These are phyloP conservation scores for Scleroderma citrinum DNA, from an alignment of 768 basidiomycete species.

Conservation along the genomic window DNA sequence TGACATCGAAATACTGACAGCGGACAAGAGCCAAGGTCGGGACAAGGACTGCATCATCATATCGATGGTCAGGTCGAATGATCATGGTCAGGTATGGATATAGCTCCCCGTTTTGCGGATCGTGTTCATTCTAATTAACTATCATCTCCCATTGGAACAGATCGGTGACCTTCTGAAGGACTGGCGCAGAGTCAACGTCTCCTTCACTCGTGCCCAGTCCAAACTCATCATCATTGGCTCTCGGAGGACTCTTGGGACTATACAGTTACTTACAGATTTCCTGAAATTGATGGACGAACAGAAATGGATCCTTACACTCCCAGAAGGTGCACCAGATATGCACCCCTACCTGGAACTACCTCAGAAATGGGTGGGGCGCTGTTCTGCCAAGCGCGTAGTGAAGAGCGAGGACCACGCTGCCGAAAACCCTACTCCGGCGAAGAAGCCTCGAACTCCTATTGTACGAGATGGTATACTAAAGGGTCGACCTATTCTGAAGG, in stretches of 20 bases:
- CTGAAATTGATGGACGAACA: constrained; percentile 67
- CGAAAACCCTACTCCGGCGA: constrained; percentile 17
- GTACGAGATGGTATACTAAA: constrained; percentile 41
- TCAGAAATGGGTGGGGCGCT: neutral
- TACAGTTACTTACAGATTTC: constrained; percentile 65
- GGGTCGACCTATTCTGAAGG: constrained; percentile 55
- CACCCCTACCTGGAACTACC: constrained; percentile 36
- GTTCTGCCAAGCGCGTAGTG: constrained; percentile 3
- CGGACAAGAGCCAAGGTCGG: constrained; percentile 89
- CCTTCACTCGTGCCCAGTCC: constrained; percentile 86
- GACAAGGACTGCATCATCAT: constrained; percentile 96
- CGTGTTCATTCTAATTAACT: neutral
- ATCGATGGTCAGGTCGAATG: constrained; percentile 88
- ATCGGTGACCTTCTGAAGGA: constrained; percentile 91
- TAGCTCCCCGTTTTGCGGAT: neutral
- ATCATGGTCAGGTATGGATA: constrained; percentile 58
- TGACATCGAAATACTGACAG: constrained; percentile 80
- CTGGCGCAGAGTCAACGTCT: constrained; percentile 95
- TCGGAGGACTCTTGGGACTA: constrained; percentile 60
- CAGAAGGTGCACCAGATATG: constrained; percentile 43
- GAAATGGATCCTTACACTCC: constrained; percentile 66
- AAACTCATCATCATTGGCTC: constrained; percentile 94
- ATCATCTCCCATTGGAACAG: constrained; percentile 33
- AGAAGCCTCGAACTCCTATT: constrained; percentile 32
- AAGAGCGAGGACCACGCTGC: constrained; percentile 4